Percentiles rank a stretch among this genome's conserved stretches.
Conservation (phyloP, 495 filamentous ascomycete genomes). For the Podospora appendiculata region DNA sequence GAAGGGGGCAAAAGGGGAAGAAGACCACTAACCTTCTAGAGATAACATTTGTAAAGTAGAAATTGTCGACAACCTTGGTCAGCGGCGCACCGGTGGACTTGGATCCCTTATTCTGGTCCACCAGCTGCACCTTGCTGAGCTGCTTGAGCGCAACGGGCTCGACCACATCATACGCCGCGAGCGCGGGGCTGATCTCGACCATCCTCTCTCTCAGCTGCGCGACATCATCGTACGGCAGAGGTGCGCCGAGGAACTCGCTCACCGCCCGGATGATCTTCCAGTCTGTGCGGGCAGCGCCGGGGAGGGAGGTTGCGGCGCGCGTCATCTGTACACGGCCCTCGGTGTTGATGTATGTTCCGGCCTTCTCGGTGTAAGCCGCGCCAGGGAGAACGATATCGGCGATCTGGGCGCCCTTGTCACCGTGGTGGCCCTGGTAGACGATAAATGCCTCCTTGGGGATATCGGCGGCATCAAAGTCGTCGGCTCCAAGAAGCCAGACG, state of each 20-base stretch:
- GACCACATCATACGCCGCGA: slow-evolving; percentile 83
- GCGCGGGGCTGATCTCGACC: slow-evolving; percentile 85
- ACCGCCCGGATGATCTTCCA: slow-evolving; percentile 96
- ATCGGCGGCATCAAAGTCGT: slow-evolving; percentile 72
- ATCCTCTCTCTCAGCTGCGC: slow-evolving; percentile 82
- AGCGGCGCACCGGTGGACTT: slow-evolving; percentile 60
- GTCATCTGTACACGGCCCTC: slow-evolving; percentile 93
- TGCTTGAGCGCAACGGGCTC: slow-evolving; percentile 64
- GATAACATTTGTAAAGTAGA: slow-evolving; percentile 95
- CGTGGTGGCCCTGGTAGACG: slow-evolving; percentile 96
- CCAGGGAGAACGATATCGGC: slow-evolving; percentile 92
- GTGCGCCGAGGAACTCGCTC: slow-evolving; percentile 81
- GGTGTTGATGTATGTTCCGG: slow-evolving; percentile 95
- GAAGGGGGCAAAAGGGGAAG: background rate
- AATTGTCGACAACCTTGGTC: slow-evolving; percentile 82
- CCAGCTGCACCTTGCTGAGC: slow-evolving; percentile 82
- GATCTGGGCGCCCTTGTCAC: slow-evolving; percentile 84
- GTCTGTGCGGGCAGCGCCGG: slow-evolving; percentile 85
- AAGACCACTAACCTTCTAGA: slow-evolving; percentile 66
- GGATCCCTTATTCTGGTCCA: slow-evolving; percentile 88
- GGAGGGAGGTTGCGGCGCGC: slow-evolving; percentile 73
- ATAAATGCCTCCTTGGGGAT: slow-evolving; percentile 93
- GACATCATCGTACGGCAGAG: slow-evolving; percentile 89
- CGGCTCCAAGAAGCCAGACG: slow-evolving; percentile 92
- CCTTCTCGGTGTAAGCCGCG: slow-evolving; percentile 94